Base-by-base conservation (phyloP, 352 stramenopile genomes). In the Pythium phragmitis region DNA sequence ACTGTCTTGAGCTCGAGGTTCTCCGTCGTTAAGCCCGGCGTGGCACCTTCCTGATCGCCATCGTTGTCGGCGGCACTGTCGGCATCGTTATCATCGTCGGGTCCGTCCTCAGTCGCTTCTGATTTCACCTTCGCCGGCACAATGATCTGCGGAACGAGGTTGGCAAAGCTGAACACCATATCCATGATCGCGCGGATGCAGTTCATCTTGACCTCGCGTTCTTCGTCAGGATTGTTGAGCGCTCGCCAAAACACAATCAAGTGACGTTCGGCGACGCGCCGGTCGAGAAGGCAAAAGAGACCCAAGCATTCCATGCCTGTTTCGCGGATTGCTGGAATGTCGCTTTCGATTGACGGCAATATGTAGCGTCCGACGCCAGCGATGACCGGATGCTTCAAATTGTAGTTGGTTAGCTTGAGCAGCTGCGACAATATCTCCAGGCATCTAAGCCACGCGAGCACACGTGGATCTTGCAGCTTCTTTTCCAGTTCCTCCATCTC, bases 191-290 rank as follows among this genome's bases (percentile, higher is more conserved):
- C 75, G 49, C 83, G 75, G 26, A 91, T 81, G 52, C 85, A 91
- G n/a, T 76, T 90, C 56, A 88, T 71, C 65, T 91, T 90, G 30
- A 91, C 77, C 23, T 91, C 82, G 9, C 67, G 77, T 62, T 93
- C 85, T 76, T 93, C 85, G 34, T 92, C 77, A 9, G 82, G 75
- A 43, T 88, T 89, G 69, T 88, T 91, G 47, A 93, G 70, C 1
- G 82, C 85, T 39, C 77, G 77, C 85, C 82, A 93, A 59, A 93
- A 93, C 3, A 91, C 77, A 48, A 91, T 74, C 61, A 91, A 68
- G 56, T 93, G 85, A 1, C 77, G 70, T 46, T 89, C 79, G 0
- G 85, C 82, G 6, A 91, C 74, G 30, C 77, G 70, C 47, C 88
- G 84, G 39, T 93, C 85, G 8, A 93, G 73, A 49, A 93, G 37